Percentiles rank a stretch among this genome's conserved stretches.
phyloP scores from a whole-genome alignment of 1,284 basidiomycete species.

The Calocybe gambosa region DNA sequence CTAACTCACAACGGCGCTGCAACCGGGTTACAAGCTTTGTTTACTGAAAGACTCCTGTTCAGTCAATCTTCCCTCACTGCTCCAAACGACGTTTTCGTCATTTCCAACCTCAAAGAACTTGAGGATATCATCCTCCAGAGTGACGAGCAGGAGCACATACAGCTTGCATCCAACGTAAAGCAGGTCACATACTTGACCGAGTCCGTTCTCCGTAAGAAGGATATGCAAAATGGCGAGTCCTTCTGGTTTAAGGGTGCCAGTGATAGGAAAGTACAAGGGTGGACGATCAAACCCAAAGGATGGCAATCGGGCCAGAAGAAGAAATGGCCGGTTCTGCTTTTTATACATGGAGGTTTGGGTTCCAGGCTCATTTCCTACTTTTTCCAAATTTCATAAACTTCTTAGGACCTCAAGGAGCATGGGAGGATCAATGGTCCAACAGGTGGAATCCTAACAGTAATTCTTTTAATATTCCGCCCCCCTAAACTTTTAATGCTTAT shows the following conservation, averaged over 20 bases:
- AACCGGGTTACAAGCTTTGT: constrained; percentile 54
- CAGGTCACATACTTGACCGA: constrained; percentile 61
- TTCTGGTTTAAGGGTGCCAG: constrained; percentile 84
- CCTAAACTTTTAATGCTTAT: too few species aligned
- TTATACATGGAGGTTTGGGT: constrained; percentile 67
- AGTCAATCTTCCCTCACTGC: constrained; percentile 62
- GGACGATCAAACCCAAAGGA: constrained; percentile 73
- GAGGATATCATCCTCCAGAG: constrained; percentile 33
- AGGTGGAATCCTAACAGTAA: constrained; percentile 84
- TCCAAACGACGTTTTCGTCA: constrained; percentile 70
- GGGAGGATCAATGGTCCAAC: constrained; percentile 80
- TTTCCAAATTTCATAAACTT: neutral
- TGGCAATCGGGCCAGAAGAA: constrained; percentile 61
- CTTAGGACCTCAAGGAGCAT: constrained; percentile 68
- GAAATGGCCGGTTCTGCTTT: constrained; percentile 68
- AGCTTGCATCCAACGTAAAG: constrained; percentile 31
- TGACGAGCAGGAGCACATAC: constrained; percentile 14
- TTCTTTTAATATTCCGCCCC: constrained; percentile 21
- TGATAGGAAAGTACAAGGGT: constrained; percentile 72
- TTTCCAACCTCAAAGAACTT: constrained; percentile 40
- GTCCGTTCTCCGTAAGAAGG: constrained; percentile 48
- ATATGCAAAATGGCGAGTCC: constrained; percentile 59
- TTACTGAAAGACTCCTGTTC: constrained; percentile 58
- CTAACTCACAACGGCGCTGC: constrained; percentile 54
- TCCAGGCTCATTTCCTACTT: neutral